Percentiles rank a stretch among this genome's conserved stretches.
phyloP scores from a whole-genome alignment of 106 monocot genomes.

The Acorus gramineus region DNA sequence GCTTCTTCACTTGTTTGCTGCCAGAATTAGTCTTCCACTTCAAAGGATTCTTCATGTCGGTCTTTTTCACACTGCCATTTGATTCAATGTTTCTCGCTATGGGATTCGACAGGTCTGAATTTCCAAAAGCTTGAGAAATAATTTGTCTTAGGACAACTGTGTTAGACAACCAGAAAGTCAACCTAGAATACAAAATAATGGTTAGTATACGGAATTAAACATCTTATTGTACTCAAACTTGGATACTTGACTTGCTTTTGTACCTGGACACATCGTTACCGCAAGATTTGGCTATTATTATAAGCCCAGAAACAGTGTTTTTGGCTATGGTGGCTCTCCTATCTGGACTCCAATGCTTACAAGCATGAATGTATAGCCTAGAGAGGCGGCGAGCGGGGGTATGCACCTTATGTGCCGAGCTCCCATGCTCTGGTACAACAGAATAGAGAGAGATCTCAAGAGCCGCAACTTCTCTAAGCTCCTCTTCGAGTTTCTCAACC shows the following conservation, averaged over 20 bases:
- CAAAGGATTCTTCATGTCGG: conserved; percentile 11
- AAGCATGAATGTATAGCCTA: conserved; percentile 81
- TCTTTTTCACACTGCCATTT: conserved; percentile 47
- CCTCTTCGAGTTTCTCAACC: conserved; percentile 72
- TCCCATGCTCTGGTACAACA: conserved; percentile 84
- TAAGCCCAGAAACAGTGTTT: conserved; percentile 81
- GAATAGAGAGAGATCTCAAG: conserved; percentile 98
- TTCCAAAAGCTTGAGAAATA: conserved; percentile 71
- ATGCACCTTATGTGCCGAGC: conserved; percentile 89
- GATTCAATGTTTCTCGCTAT: conserved; percentile 24
- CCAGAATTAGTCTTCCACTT: conserved; percentile 27
- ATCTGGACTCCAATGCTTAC: conserved; percentile 60
- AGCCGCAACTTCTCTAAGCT: conserved; percentile 88
- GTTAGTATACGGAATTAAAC: background rate
- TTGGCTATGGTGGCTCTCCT: conserved; percentile 77
- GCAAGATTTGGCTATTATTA: conserved; percentile 76
- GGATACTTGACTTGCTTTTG: background rate
- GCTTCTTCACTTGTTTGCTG: conserved; percentile 24
- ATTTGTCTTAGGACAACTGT: conserved; percentile 72
- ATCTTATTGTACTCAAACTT: background rate
- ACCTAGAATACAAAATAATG: conserved; percentile 32
- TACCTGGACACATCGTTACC: conserved; percentile 96
- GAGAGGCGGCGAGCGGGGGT: conserved; percentile 89
- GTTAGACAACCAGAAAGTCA: conserved; percentile 96
- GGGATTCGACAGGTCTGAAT: conserved; percentile 26